A percentile compares a stretch with the other conserved stretches of the same genome.
Conservation (phyloP, 208 protist genomes). For the Trypanosoma grayi region DNA sequence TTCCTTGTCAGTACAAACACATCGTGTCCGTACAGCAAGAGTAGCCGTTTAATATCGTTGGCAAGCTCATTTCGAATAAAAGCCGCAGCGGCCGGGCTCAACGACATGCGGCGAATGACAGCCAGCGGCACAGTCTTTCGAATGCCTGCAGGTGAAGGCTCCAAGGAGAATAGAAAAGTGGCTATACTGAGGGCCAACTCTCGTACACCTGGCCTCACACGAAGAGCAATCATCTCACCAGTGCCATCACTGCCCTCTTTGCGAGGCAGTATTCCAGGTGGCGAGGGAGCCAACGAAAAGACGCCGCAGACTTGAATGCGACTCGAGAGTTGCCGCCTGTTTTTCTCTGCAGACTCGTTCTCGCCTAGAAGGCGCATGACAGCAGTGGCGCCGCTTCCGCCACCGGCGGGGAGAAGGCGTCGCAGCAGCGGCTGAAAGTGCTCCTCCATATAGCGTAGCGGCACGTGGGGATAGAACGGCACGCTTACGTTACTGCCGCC, state of each 20-base stretch:
- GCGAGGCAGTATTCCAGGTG: background rate
- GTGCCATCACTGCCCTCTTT: background rate
- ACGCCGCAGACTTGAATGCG: conserved; percentile 18
- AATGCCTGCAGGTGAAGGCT: background rate
- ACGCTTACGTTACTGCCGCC: background rate
- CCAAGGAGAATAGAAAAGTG: conserved; percentile 10
- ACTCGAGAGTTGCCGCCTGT: conserved; percentile 4
- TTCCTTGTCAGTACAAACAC: conserved; percentile 19
- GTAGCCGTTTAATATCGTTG: conserved; percentile 18
- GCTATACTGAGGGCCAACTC: conserved; percentile 20
- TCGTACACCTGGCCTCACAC: conserved; percentile 17
- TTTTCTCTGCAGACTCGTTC: conserved; percentile 1
- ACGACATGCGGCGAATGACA: conserved; percentile 17
- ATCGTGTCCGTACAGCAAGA: conserved; percentile 15
- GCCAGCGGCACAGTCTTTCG: conserved; percentile 14
- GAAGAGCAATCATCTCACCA: background rate
- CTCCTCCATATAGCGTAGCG: conserved; percentile 18
- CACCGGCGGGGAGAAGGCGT: conserved; percentile 5
- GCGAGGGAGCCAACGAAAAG: conserved; percentile 1
- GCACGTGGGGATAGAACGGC: conserved; percentile 24
- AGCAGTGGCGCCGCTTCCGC: background rate
- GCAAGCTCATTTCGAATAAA: conserved; percentile 23
- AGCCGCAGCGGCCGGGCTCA: conserved; percentile 1
- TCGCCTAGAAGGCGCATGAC: background rate
- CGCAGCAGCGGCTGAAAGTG: conserved; percentile 20